These are phyloP conservation scores for Mortierella polycephala DNA, from an alignment of 371 early-diverging fungal species.

Conservation along the genomic window DNA sequence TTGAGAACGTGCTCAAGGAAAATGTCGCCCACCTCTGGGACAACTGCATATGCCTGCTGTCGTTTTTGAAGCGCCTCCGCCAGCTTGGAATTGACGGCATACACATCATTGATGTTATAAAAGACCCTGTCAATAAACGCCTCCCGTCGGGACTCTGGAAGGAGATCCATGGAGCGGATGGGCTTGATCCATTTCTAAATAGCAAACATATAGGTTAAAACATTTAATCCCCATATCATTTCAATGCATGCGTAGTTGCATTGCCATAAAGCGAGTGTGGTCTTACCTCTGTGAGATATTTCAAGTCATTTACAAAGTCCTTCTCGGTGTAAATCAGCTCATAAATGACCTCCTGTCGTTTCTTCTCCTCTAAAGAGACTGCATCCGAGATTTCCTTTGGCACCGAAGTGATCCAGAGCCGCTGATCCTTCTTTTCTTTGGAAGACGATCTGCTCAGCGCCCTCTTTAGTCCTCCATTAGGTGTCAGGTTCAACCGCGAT, in stretches of 20 bases:
- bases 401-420: slow-evolving; percentile 71
- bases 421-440: slow-evolving; percentile 57
- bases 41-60: slow-evolving; percentile 76
- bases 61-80: slow-evolving; percentile 72
- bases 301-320: slow-evolving; percentile 89
- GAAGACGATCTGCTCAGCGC: slow-evolving; percentile 49
- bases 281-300: slow-evolving; percentile 74
- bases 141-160: slow-evolving; percentile 68
- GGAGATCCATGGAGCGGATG: slow-evolving; percentile 69
- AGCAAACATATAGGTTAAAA: background rate
- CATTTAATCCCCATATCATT: background rate
- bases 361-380: slow-evolving; percentile 78
- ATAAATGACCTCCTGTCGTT: slow-evolving; percentile 92
- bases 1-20: slow-evolving; percentile 76
- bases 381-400: slow-evolving; percentile 78
- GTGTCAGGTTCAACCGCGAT: slow-evolving; percentile 54
- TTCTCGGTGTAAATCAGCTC: slow-evolving; percentile 92
- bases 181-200: slow-evolving; percentile 79
- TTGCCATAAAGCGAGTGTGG: background rate
- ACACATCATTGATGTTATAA: slow-evolving; percentile 82
- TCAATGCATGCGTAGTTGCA: background rate
- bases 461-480: slow-evolving; percentile 49
- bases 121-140: slow-evolving; percentile 82
- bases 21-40: slow-evolving; percentile 88
- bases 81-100: slow-evolving; percentile 74